A percentile compares a stretch with the other conserved stretches of the same genome.
These are phyloP conservation scores for Nepenthes alata DNA, from an alignment of 179 eudicot species.

Conservation along the genomic window DNA sequence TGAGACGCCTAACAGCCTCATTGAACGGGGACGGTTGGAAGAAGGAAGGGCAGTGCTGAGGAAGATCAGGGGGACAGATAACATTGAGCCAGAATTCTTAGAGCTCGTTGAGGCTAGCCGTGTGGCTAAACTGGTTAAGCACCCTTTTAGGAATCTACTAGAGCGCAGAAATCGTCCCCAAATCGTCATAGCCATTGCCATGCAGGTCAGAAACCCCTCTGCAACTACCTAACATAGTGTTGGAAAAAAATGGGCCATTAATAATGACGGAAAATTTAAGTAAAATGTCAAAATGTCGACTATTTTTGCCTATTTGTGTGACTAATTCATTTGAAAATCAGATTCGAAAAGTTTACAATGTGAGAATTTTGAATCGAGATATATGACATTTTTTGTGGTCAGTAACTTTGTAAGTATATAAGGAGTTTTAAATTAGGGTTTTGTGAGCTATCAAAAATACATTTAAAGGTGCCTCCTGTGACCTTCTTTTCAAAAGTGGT, in stretches of 20 bases:
- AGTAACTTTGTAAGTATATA: no score
- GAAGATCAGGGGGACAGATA: conserved; percentile 65
- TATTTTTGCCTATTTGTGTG: no score
- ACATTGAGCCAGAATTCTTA: conserved; percentile 63
- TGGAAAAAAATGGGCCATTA: no score
- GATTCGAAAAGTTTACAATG: background rate
- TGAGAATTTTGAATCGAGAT: no score
- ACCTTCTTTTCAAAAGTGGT: no score
- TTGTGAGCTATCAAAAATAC: no score
- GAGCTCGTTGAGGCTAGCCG: conserved; percentile 79
- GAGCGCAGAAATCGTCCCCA: conserved; percentile 56
- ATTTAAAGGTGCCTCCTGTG: no score
- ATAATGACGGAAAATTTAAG: no score
- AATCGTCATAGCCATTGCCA: conserved; percentile 49
- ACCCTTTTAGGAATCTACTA: conserved; percentile 71
- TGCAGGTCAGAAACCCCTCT: conserved; percentile 38
- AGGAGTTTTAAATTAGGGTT: no score
- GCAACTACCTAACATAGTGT: no score
- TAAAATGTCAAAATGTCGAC: no score
- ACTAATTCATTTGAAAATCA: background rate
- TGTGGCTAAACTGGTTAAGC: conserved; percentile 43
- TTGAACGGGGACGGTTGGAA: conserved; percentile 68
- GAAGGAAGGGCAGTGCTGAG: conserved; percentile 62
- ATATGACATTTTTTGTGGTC: no score
- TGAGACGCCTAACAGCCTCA: conserved; percentile 76